Conservation (phyloP, 2,329 filamentous ascomycete genomes). For the Gaeumannomyces tritici region DNA sequence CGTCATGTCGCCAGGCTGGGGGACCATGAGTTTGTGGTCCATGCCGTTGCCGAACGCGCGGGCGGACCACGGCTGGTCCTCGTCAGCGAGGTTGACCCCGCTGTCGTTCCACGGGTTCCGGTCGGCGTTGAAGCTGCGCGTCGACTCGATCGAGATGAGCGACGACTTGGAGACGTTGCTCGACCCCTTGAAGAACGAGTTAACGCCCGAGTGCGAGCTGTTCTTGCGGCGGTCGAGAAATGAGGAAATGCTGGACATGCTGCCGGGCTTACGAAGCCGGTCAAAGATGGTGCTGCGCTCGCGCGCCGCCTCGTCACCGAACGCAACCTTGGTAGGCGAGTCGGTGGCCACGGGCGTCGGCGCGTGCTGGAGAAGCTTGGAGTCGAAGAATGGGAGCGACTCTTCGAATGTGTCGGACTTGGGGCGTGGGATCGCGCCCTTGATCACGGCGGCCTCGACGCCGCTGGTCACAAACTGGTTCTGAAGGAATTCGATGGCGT, state of each 20-base stretch:
- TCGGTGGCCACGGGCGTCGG: slow-evolving; percentile 67
- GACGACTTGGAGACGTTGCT: slow-evolving; percentile 90
- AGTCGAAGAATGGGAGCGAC: slow-evolving; percentile 92
- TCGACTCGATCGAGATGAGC: slow-evolving; percentile 90
- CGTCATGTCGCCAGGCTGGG: slow-evolving; percentile 71
- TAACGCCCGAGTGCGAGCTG: slow-evolving; percentile 71
- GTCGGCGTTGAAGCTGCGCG: slow-evolving; percentile 80
- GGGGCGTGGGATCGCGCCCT: slow-evolving; percentile 92
- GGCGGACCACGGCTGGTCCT: slow-evolving; percentile 60
- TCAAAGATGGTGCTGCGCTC: slow-evolving; percentile 82
- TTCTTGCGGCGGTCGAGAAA: slow-evolving; percentile 95
- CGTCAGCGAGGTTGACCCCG: slow-evolving; percentile 86
- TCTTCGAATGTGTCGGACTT: slow-evolving; percentile 99
- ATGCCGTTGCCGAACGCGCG: slow-evolving; percentile 57
- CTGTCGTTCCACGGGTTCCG: slow-evolving; percentile 98
- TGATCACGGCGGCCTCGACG: slow-evolving; percentile 80
- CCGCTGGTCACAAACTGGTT: slow-evolving; percentile 76
- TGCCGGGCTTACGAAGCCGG: slow-evolving; percentile 86
- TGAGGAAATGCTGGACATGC: slow-evolving; percentile 91
- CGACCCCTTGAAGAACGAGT: slow-evolving; percentile 86
- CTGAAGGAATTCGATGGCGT: slow-evolving; percentile 91
- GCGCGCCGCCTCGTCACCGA: slow-evolving; percentile 69
- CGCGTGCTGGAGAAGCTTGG: slow-evolving; percentile 89
- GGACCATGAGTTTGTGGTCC: slow-evolving; percentile 53
- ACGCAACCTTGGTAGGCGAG: slow-evolving; percentile 78